Conservation (phyloP, 177 flowering plant genomes). For the Tripterygium wilfordii region DNA sequence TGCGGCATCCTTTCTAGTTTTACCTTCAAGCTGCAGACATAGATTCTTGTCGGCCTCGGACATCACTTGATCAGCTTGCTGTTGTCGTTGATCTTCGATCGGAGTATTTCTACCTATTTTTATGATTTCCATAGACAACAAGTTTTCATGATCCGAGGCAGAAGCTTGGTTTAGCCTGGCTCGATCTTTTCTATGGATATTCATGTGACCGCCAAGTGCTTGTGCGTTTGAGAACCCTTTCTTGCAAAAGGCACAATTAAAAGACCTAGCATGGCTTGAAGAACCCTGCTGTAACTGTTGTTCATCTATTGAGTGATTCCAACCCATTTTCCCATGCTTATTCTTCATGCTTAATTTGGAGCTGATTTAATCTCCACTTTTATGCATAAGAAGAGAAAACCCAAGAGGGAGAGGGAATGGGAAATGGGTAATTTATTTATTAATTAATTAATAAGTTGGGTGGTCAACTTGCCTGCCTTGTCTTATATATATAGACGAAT, state of each 20-base stretch:
- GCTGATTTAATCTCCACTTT: not conserved
- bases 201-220: conserved; percentile 54
- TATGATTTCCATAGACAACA: conserved; percentile 10
- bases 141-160: conserved; percentile 1
- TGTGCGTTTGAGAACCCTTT: conserved; percentile 45
- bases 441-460: too few species aligned
- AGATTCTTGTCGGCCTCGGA: too few species aligned
- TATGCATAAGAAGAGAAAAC: not conserved
- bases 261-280: conserved; percentile 18
- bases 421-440: too few species aligned
- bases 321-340: too few species aligned
- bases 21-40: too few species aligned
- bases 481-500: too few species aligned
- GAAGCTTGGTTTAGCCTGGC: conserved; percentile 27
- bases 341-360: too few species aligned
- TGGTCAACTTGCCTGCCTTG: conserved; percentile 1
- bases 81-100: not conserved
- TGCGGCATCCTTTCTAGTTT: too few species aligned
- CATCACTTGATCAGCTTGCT: not conserved
- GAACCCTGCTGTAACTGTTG: not conserved
- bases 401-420: not conserved
- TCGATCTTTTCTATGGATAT: conserved; percentile 42
- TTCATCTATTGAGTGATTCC: too few species aligned
- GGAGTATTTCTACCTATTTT: not conserved
- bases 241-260: conserved; percentile 36